These are phyloP conservation scores for Fomitiporia mediterranea DNA, from an alignment of 1,284 basidiomycete species.

Conservation along the genomic window DNA sequence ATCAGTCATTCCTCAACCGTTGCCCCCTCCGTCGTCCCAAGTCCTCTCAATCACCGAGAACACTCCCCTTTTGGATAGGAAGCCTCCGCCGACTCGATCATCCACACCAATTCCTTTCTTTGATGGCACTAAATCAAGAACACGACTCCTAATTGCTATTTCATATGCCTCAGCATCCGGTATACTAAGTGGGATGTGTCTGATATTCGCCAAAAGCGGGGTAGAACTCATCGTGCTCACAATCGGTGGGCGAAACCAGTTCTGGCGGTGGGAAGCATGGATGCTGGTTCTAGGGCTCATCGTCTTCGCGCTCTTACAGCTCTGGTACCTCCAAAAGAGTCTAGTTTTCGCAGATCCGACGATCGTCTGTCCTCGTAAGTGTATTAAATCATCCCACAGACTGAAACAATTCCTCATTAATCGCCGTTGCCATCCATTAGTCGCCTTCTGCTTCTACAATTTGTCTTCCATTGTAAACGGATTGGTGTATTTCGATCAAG, in stretches of 20 bases:
- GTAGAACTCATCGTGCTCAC: conserved; percentile 87
- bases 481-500: conserved; percentile 89
- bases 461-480: conserved; percentile 85
- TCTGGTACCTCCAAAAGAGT: conserved; percentile 93
- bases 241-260: conserved; percentile 79
- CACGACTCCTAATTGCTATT: conserved; percentile 70
- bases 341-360: conserved; percentile 84
- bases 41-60: conserved; percentile 44
- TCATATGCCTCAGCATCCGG: conserved; percentile 90
- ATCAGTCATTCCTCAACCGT: conserved; percentile 29
- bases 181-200: conserved; percentile 90
- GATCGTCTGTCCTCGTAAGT: conserved; percentile 83
- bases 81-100: conserved; percentile 28
- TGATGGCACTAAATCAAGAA: conserved; percentile 37
- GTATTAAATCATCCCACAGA: background rate
- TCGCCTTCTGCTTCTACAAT: conserved; percentile 97
- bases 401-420: conserved; percentile 4
- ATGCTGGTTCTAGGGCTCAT: conserved; percentile 66
- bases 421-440: conserved; percentile 32
- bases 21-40: conserved; percentile 34
- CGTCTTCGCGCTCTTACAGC: conserved; percentile 70
- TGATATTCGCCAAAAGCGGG: conserved; percentile 92
- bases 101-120: conserved; percentile 25
- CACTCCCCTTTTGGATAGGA: conserved; percentile 55
- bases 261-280: conserved; percentile 83